A percentile compares a stretch with the other conserved stretches of the same genome.
Evolutionary conservation across 1,139 yeast genomes (phyloP).

Genomic region (Geotrichum histeridarum): DNA sequence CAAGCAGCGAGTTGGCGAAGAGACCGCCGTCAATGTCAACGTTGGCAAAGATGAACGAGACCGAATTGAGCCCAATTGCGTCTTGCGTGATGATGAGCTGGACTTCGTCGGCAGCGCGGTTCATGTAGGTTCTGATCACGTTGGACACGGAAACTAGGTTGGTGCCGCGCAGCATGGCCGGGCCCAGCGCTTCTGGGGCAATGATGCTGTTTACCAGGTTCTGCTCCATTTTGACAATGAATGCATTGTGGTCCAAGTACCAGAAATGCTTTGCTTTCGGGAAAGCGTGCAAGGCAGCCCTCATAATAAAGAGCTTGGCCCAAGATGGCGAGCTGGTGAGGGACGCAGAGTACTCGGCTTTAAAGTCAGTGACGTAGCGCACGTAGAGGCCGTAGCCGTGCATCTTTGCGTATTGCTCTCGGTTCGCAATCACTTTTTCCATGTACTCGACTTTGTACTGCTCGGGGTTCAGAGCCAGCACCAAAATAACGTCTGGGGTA

Average conservation of each 20-base stretch:
- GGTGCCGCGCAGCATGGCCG: constrained; percentile 57
- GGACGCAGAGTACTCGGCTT: constrained; percentile 20
- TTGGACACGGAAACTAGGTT: constrained; percentile 67
- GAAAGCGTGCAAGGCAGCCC: constrained; percentile 84
- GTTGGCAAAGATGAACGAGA: constrained; percentile 64
- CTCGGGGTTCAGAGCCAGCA: constrained; percentile 76
- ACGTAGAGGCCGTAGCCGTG: constrained; percentile 74
- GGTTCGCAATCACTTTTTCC: constrained; percentile 65
- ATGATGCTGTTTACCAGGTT: constrained; percentile 56
- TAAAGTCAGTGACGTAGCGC: constrained; percentile 71
- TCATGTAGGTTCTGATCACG: constrained; percentile 63
- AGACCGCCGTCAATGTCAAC: constrained; percentile 36
- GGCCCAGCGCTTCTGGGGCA: constrained; percentile 48
- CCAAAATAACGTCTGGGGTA: constrained; percentile 45
- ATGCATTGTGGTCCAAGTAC: constrained; percentile 61
- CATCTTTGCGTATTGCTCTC: constrained; percentile 74
- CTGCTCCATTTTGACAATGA: constrained; percentile 61
- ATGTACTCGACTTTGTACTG: constrained; percentile 56
- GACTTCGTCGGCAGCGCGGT: constrained; percentile 50
- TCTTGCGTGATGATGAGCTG: constrained; percentile 65
- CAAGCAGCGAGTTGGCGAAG: constrained; percentile 61
- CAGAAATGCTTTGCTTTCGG: constrained; percentile 81
- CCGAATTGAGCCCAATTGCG: constrained; percentile 53
- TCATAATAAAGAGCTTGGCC: constrained; percentile 54
- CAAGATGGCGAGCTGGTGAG: constrained; percentile 40